Evolutionary conservation across 805 yeast genomes (phyloP).

Genomic region (Zygotorulaspora sp.): DNA sequence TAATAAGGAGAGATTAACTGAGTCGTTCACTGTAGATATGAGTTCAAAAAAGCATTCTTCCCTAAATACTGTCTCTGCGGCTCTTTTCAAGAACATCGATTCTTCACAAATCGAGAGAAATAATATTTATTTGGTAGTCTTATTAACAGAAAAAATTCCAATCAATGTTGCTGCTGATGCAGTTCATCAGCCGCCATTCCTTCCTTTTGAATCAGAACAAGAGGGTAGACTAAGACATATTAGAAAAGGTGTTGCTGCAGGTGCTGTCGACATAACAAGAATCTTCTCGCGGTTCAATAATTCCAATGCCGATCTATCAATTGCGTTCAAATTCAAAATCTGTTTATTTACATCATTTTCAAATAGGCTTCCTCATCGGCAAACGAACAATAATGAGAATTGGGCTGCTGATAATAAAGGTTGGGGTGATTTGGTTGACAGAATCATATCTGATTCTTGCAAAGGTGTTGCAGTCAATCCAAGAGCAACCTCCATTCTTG

Average conservation of each 20-base stretch:
- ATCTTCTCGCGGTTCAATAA: constrained; percentile 65
- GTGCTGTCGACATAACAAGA: constrained; percentile 80
- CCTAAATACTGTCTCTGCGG: constrained; percentile 69
- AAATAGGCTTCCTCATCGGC: constrained; percentile 5
- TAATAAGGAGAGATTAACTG: constrained; percentile 60
- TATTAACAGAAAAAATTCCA: constrained; percentile 56
- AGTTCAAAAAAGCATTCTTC: constrained; percentile 52
- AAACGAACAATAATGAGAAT: constrained; percentile 32
- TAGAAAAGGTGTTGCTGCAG: constrained; percentile 81
- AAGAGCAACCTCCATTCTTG: constrained; percentile 64
- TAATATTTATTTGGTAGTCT: constrained; percentile 70
- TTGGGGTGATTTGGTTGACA: constrained; percentile 82
- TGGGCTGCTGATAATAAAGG: constrained; percentile 53
- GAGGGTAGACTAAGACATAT: constrained; percentile 37
- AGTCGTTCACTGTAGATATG: constrained; percentile 70
- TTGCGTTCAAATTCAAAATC: constrained; percentile 65
- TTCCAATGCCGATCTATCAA: constrained; percentile 49
- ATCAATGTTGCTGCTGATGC: constrained; percentile 41
- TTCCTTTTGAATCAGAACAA: constrained; percentile 18
- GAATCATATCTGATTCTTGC: constrained; percentile 70
- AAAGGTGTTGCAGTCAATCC: constrained; percentile 79
- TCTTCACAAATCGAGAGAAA: constrained; percentile 50
- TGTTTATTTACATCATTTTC: constrained; percentile 68
- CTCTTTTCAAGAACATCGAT: constrained; percentile 73
- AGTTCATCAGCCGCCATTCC: constrained; percentile 19